These are phyloP conservation scores for Diaporthe vexans DNA, from an alignment of 2,329 filamentous ascomycete genomes.

Conservation along the genomic window DNA sequence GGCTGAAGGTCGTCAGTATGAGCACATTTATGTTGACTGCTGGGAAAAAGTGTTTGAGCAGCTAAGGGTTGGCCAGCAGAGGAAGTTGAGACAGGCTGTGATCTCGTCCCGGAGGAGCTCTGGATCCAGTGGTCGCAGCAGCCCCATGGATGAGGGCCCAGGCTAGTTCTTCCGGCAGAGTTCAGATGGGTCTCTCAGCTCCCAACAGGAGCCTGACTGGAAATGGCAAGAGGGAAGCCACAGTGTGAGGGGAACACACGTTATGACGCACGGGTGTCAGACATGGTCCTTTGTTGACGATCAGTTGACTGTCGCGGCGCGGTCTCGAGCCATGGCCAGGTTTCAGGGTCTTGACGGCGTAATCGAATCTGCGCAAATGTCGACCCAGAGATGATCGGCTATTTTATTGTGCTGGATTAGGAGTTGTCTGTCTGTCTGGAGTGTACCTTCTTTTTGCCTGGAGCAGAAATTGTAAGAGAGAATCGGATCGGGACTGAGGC, in stretches of 20 bases:
- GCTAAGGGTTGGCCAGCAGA: conserved; percentile 16
- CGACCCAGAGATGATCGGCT: neutral
- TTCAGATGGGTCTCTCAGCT: neutral
- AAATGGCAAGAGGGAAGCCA: neutral
- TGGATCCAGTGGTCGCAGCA: conserved; percentile 24
- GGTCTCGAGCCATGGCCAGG: neutral
- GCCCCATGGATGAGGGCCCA: conserved; percentile 19
- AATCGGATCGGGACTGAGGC: neutral
- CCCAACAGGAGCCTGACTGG: neutral
- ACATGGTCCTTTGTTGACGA: neutral
- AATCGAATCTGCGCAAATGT: neutral
- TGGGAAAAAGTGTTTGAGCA: conserved; percentile 58
- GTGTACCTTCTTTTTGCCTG: neutral
- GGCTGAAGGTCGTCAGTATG: conserved; percentile 62
- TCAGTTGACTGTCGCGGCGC: neutral
- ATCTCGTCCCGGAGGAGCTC: neutral
- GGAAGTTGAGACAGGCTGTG: neutral
- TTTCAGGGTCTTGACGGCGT: neutral
- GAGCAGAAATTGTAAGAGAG: neutral
- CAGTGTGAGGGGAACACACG: no score
- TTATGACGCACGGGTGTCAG: neutral
- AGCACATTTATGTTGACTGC: conserved; percentile 61
- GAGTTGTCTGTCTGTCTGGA: neutral
- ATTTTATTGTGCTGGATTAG: neutral
- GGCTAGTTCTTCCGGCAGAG: neutral